phyloP scores from a whole-genome alignment of 2,329 filamentous ascomycete species.

The Arthrobotrys sinensis region DNA sequence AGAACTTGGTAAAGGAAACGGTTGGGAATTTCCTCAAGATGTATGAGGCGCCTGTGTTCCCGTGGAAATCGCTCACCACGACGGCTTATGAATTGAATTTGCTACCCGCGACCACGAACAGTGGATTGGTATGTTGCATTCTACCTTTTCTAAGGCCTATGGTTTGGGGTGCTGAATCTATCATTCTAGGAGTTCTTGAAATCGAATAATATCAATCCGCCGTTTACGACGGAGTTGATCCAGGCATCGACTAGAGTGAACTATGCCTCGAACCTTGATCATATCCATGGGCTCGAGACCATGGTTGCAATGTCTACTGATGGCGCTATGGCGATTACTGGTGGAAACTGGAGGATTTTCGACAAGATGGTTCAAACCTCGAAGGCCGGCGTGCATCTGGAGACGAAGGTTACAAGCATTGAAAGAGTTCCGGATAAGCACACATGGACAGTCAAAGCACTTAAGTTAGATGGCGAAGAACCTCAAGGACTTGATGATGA shows the following conservation, averaged over 20 bases:
- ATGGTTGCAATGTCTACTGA: constrained; percentile 94
- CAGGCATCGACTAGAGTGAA: constrained; percentile 94
- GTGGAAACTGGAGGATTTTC: constrained; percentile 97
- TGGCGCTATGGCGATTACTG: constrained; percentile 82
- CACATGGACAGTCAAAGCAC: constrained; percentile 66
- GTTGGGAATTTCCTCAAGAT: constrained; percentile 82
- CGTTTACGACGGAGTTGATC: constrained; percentile 84
- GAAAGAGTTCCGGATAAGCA: constrained; percentile 69
- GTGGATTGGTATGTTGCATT: constrained; percentile 71
- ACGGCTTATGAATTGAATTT: constrained; percentile 79
- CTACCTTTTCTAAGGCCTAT: too few relatives aligned
- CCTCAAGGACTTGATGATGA: constrained; percentile 63
- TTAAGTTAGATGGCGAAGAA: constrained; percentile 28
- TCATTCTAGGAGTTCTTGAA: constrained; percentile 75
- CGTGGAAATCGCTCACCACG: constrained; percentile 82
- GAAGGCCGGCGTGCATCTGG: constrained; percentile 74
- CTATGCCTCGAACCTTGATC: constrained; percentile 89
- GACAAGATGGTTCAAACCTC: constrained; percentile 81
- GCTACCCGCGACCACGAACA: constrained; percentile 76
- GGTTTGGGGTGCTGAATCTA: background rate
- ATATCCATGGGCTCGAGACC: constrained; percentile 89
- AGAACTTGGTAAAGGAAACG: constrained; percentile 79
- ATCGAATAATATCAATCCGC: constrained; percentile 76
- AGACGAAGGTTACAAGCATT: constrained; percentile 78
- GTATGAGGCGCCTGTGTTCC: constrained; percentile 86